These are phyloP conservation scores for Penicillium malachiteum DNA, from an alignment of 495 filamentous ascomycete species.

Conservation along the genomic window DNA sequence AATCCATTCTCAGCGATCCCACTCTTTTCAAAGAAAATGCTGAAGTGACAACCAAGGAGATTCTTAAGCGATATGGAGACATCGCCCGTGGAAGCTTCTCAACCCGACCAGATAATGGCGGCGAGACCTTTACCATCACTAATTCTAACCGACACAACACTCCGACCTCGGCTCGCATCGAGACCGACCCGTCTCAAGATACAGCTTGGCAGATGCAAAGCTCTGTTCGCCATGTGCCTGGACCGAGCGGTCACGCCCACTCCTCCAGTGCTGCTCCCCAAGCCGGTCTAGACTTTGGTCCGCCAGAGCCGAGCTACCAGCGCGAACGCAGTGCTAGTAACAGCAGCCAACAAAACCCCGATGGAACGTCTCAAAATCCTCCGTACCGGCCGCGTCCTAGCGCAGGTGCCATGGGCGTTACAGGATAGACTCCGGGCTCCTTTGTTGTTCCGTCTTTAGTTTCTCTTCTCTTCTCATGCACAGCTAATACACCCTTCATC, in stretches of 20 bases:
- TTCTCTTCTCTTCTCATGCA: conserved; percentile 18
- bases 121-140: conserved; percentile 52
- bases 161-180: conserved; percentile 59
- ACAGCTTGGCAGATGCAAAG: conserved; percentile 76
- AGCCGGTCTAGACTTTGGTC: conserved; percentile 31
- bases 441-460: conserved; percentile 5
- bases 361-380: conserved; percentile 34
- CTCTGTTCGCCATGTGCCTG: conserved; percentile 75
- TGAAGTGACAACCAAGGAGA: conserved; percentile 95
- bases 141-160: conserved; percentile 40
- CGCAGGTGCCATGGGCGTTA: conserved; percentile 47
- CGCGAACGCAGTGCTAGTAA: conserved; percentile 45
- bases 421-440: conserved; percentile 25
- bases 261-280: conserved; percentile 30
- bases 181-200: conserved; percentile 72
- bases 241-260: conserved; percentile 47
- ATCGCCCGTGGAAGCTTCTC: conserved; percentile 61
- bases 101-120: conserved; percentile 55
- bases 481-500: conserved; percentile 22
- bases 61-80: conserved; percentile 83
- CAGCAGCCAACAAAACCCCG: conserved; percentile 38
- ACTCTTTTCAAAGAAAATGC: conserved; percentile 74
- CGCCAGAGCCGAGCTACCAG: conserved; percentile 23
- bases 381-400: conserved; percentile 43
- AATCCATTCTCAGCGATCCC: conserved; percentile 79